Percentiles rank a stretch among this genome's conserved stretches.
Conservation (phyloP, 2,329 filamentous ascomycete genomes). For the Lasiodiplodia theobromae region DNA sequence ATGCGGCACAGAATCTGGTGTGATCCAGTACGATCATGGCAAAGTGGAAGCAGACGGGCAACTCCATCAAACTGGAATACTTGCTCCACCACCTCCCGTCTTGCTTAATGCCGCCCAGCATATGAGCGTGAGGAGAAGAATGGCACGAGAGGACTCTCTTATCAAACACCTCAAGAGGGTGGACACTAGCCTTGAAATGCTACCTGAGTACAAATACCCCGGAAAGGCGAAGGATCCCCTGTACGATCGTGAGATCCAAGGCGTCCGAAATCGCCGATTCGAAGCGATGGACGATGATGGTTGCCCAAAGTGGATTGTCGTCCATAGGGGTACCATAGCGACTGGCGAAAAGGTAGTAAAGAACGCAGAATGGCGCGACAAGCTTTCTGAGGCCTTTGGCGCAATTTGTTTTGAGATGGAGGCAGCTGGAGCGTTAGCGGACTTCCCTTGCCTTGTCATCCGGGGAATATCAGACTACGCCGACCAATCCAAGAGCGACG, state of each 20-base stretch:
- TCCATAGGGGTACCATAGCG: background rate
- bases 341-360: background rate
- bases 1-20: slow-evolving; percentile 31
- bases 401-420: slow-evolving; percentile 34
- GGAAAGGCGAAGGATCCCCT: slow-evolving; percentile 7
- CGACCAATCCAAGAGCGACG: slow-evolving; percentile 38
- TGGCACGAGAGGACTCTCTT: background rate
- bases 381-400: background rate
- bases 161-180: background rate
- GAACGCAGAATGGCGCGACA: background rate
- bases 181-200: background rate
- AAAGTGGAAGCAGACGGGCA: slow-evolving; percentile 23
- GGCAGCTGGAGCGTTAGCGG: slow-evolving; percentile 33
- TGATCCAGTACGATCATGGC: slow-evolving; percentile 37
- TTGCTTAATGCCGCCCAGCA: slow-evolving; percentile 18
- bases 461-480: slow-evolving; percentile 40
- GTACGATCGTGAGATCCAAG: background rate
- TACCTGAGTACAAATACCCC: background rate
- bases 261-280: too few relatives aligned
- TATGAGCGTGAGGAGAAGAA: background rate
- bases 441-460: slow-evolving; percentile 38
- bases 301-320: too few relatives aligned
- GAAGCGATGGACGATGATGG: background rate
- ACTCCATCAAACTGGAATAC: slow-evolving; percentile 34
- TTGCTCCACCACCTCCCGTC: slow-evolving; percentile 26